Conservation (phyloP, 805 yeast genomes). For the Vanderwaltozyma verrucispora region DNA sequence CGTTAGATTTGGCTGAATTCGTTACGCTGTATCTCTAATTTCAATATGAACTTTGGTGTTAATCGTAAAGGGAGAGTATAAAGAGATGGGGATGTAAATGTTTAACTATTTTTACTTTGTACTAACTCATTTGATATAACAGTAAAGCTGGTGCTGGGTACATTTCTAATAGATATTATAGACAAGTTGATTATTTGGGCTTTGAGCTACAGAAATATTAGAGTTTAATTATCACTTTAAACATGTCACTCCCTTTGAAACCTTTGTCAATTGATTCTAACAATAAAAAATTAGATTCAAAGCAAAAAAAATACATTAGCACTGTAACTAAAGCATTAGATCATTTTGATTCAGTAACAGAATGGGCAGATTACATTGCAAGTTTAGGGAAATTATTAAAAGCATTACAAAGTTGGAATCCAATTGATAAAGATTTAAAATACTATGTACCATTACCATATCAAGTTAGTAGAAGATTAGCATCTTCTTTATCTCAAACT, state of each 20-base stretch:
- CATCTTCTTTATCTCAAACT: constrained; percentile 69
- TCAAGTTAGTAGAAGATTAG: constrained; percentile 57
- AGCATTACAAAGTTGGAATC: constrained; percentile 45
- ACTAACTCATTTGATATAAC: too few species aligned
- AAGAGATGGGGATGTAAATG: too few species aligned
- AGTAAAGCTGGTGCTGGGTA: too few species aligned
- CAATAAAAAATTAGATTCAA: constrained; percentile 36
- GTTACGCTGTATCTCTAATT: too few species aligned
- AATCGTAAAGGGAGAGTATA: too few species aligned
- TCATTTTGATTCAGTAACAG: constrained; percentile 71
- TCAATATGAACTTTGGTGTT: too few species aligned
- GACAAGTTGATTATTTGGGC: too few species aligned
- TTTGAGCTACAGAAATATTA: too few species aligned
- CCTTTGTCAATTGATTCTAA: constrained; percentile 25
- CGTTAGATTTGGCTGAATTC: too few species aligned
- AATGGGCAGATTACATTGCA: constrained; percentile 98
- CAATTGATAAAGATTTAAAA: constrained; percentile 26
- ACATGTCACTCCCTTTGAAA: constrained; percentile 27
- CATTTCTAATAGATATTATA: too few species aligned
- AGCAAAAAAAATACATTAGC: constrained; percentile 58
- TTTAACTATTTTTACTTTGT: too few species aligned
- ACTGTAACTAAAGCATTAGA: constrained; percentile 64
- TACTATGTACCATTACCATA: constrained; percentile 60
- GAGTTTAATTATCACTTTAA: too few species aligned
- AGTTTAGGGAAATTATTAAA: constrained; percentile 72